Percentiles rank a stretch among this genome's conserved stretches.
These are phyloP conservation scores for Hygrophoropsis aurantiaca DNA, from an alignment of 768 basidiomycete genomes.

Conservation along the genomic window DNA sequence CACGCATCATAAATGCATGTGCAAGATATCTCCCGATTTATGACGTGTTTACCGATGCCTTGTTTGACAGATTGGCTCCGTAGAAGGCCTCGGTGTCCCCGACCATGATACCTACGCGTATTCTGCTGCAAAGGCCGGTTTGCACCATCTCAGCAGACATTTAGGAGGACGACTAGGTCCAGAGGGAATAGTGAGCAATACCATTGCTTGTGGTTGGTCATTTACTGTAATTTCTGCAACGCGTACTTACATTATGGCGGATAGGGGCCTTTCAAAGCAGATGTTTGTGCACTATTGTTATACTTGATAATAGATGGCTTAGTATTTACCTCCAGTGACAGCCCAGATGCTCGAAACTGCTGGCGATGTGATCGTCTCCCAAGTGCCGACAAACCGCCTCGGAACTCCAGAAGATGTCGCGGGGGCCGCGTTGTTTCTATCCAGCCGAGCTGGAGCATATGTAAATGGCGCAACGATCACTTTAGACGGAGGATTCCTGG, in stretches of 20 bases:
- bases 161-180: constrained; percentile 55
- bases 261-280: constrained; percentile 43
- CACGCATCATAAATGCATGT: constrained; percentile 59
- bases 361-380: constrained; percentile 42
- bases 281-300: constrained; percentile 23
- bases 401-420: constrained; percentile 66
- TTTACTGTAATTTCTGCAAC: background rate
- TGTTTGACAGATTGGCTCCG: constrained; percentile 52
- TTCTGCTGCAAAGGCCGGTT: constrained; percentile 60
- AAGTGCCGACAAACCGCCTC: constrained; percentile 51
- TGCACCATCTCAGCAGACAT: constrained; percentile 59
- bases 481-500: constrained; percentile 59
- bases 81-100: constrained; percentile 56
- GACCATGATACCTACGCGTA: constrained; percentile 65
- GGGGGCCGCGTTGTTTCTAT: constrained; percentile 60
- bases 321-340: constrained; percentile 43
- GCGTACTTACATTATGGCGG: background rate
- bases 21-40: background rate
- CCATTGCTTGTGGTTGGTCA: constrained; percentile 56
- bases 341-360: constrained; percentile 46
- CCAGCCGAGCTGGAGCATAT: constrained; percentile 58
- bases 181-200: constrained; percentile 61
- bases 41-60: background rate
- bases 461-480: constrained; percentile 64
- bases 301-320: constrained; percentile 1